Evolutionary conservation across 306 rosid genomes (phyloP).

Genomic region (Cicer cuneatum): DNA sequence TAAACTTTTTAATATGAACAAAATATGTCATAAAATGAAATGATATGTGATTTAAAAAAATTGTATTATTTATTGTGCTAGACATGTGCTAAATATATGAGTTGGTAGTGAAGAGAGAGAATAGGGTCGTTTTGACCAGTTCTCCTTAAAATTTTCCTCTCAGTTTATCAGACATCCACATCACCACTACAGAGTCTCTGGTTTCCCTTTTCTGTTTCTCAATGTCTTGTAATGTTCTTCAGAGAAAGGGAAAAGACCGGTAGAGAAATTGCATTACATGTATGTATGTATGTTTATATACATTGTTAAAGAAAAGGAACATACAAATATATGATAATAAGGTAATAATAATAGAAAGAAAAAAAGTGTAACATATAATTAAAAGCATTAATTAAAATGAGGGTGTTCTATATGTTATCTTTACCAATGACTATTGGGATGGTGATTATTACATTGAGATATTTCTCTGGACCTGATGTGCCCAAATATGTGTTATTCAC

Average conservation of each 20-base stretch:
- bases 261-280: conserved; percentile 14
- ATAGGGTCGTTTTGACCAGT: conserved; percentile 52
- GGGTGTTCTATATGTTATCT: conserved; percentile 94
- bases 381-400: conserved; percentile 54
- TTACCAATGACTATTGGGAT: conserved; percentile 84
- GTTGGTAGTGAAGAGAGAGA: conserved; percentile 44
- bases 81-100: conserved; percentile 22
- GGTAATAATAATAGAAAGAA: neutral
- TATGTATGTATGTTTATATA: neutral
- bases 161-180: conserved; percentile 35
- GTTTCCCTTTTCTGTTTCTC: conserved; percentile 34
- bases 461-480: conserved; percentile 90
- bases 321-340: neutral
- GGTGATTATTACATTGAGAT: conserved; percentile 80
- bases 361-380: conserved; percentile 15
- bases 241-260: conserved; percentile 34
- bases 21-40: no score
- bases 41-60: neutral
- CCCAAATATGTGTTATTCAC: conserved; percentile 84
- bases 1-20: no score
- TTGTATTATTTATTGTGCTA: neutral
- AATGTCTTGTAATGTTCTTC: conserved; percentile 35
- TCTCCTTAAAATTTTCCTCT: conserved; percentile 45
- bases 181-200: neutral
- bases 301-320: neutral